Conservation (phyloP, 129 eudicot species). For the Arctium lappa region DNA sequence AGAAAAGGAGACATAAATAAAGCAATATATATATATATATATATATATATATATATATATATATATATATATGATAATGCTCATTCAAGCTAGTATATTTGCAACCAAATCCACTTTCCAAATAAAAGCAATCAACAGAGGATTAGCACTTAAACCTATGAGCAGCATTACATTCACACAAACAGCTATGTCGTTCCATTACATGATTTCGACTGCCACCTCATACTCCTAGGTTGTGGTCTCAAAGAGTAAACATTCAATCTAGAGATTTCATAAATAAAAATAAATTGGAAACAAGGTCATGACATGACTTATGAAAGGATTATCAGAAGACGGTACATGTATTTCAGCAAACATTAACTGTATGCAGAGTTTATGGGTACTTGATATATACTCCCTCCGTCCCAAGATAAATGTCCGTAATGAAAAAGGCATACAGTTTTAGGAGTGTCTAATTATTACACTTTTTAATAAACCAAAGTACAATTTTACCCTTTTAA, state of each 20-base stretch:
- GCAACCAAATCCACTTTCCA: too few relatives aligned
- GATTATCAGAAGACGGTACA: not conserved
- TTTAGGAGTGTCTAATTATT: too few relatives aligned
- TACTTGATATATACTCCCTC: not conserved
- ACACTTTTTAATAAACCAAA: too few relatives aligned
- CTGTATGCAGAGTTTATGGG: not conserved
- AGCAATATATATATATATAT: not conserved
- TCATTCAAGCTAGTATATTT: not conserved
- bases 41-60: not conserved
- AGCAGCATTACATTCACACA: not conserved
- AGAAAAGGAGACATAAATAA: not conserved
- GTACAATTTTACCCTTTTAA: too few relatives aligned
- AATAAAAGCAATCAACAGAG: too few relatives aligned
- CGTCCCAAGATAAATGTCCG: too few relatives aligned
- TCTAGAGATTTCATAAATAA: not conserved
- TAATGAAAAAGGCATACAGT: too few relatives aligned
- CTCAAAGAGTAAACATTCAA: not conserved
- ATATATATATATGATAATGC: not conserved
- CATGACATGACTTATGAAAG: slow-evolving; percentile 5
- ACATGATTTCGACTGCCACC: not conserved
- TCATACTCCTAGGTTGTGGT: not conserved
- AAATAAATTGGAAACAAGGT: not conserved
- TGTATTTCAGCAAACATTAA: slow-evolving; percentile 2
- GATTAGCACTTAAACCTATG: too few relatives aligned
- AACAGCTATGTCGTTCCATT: too few relatives aligned